These are phyloP conservation scores for Solanum medicagineum DNA, from an alignment of 257 asterid genomes.

Conservation along the genomic window DNA sequence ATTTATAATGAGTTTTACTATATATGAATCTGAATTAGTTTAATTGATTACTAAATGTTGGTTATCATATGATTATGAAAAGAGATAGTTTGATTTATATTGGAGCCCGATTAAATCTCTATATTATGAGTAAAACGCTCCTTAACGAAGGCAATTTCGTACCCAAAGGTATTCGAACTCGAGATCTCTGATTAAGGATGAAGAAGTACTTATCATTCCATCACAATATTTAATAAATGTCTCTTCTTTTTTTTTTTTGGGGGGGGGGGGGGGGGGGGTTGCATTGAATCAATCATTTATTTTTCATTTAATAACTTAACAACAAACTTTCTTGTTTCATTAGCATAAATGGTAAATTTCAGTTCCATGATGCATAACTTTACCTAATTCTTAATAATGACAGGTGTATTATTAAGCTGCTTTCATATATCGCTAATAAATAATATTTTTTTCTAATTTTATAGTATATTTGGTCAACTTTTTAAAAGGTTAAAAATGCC, in stretches of 20 bases:
- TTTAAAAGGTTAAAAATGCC: not conserved
- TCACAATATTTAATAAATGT: not conserved
- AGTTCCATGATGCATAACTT: not conserved
- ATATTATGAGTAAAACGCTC: too few relatives aligned
- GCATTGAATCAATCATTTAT: not conserved
- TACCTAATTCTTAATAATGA: not conserved
- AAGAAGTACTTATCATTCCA: too few relatives aligned
- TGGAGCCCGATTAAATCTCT: too few relatives aligned
- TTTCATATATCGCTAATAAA: not conserved
- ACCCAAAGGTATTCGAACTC: too few relatives aligned
- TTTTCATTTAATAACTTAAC: not conserved
- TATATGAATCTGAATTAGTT: too few relatives aligned
- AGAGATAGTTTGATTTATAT: too few relatives aligned
- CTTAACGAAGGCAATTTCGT: too few relatives aligned
- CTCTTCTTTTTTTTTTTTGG: not conserved
- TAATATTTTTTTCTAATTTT: not conserved
- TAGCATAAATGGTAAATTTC: not conserved
- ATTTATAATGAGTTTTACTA: too few relatives aligned
- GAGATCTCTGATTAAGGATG: too few relatives aligned
- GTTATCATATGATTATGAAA: too few relatives aligned
- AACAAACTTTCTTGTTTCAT: not conserved
- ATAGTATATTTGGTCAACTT: not conserved
- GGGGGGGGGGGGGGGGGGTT: fast-evolving
- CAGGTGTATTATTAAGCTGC: not conserved
- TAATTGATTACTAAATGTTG: too few relatives aligned